Evolutionary conservation across 139 green algal genomes (phyloP).

Genomic region (Auxenochlorella protothecoides): DNA sequence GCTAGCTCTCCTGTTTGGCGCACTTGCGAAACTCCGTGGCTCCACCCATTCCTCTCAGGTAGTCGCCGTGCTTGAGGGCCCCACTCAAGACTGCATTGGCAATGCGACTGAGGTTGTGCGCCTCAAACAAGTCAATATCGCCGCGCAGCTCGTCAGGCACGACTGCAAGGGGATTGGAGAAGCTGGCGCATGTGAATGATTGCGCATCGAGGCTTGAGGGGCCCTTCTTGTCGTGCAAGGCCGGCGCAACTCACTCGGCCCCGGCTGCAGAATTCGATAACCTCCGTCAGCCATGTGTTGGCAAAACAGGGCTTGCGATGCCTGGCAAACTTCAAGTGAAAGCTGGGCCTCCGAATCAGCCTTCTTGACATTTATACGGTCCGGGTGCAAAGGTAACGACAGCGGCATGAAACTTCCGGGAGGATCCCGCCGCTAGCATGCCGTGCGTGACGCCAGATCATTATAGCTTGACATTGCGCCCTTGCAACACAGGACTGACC

Average conservation of each 20-base stretch:
- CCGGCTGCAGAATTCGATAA: background rate
- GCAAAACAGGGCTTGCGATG: too few relatives aligned
- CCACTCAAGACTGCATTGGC: background rate
- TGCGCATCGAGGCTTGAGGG: too few relatives aligned
- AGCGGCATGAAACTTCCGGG: too few relatives aligned
- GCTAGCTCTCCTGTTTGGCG: background rate
- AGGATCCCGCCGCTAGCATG: too few relatives aligned
- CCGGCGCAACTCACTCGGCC: background rate
- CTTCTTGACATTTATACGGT: too few relatives aligned
- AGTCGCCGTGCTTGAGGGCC: background rate
- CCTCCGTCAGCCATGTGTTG: too few relatives aligned
- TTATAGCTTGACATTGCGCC: too few relatives aligned
- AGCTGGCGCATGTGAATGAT: background rate
- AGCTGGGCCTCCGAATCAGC: too few relatives aligned
- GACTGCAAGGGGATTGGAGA: background rate
- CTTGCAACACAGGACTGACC: too few relatives aligned
- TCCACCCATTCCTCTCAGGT: background rate
- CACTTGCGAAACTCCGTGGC: background rate
- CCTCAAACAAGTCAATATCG: background rate
- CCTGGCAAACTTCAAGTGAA: too few relatives aligned
- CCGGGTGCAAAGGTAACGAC: too few relatives aligned
- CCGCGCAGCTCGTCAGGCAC: background rate
- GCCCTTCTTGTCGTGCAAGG: background rate
- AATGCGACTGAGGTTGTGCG: conserved; percentile 1
- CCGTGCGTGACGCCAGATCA: too few relatives aligned